Evolutionary conservation across 768 basidiomycete genomes (phyloP).

Genomic region (Thelephora aurantiotincta): DNA sequence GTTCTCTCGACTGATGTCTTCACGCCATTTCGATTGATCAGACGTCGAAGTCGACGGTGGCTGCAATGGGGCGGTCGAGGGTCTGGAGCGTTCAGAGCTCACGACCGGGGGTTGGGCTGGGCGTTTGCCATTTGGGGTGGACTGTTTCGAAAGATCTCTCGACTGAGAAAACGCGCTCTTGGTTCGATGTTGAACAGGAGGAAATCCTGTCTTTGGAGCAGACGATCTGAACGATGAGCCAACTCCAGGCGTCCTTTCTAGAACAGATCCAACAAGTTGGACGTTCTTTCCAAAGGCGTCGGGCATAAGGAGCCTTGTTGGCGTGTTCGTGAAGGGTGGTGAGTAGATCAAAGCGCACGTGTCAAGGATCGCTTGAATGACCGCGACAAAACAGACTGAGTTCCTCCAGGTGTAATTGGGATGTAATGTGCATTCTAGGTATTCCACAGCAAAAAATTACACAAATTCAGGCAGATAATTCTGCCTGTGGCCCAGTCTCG

Average conservation of each 20-base stretch:
- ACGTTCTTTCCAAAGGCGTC: no score
- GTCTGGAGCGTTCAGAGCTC: background rate
- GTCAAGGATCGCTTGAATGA: no score
- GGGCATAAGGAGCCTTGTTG: no score
- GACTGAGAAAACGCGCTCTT: conserved; percentile 24
- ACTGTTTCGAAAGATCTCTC: conserved; percentile 12
- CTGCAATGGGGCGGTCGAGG: background rate
- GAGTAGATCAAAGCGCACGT: no score
- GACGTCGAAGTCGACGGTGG: no score
- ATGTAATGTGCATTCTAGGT: no score
- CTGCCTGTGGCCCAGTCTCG: background rate
- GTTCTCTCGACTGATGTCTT: conserved; percentile 45
- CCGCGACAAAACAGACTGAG: no score
- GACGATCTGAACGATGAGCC: conserved; percentile 11
- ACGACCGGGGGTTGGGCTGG: conserved; percentile 11
- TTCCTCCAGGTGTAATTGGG: no score
- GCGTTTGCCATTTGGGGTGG: conserved; percentile 1
- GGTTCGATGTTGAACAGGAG: conserved; percentile 25
- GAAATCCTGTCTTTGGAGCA: conserved; percentile 22
- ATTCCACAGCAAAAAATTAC: no score
- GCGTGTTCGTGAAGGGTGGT: no score
- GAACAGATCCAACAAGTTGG: conserved; percentile 29
- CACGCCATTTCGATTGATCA: conserved; percentile 36
- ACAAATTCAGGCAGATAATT: no score
- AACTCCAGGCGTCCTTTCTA: conserved; percentile 24